Percentiles rank a stretch among this genome's conserved stretches.
Evolutionary conservation across 768 basidiomycete genomes (phyloP).

Genomic region (Pleurotus tuber-regium): DNA sequence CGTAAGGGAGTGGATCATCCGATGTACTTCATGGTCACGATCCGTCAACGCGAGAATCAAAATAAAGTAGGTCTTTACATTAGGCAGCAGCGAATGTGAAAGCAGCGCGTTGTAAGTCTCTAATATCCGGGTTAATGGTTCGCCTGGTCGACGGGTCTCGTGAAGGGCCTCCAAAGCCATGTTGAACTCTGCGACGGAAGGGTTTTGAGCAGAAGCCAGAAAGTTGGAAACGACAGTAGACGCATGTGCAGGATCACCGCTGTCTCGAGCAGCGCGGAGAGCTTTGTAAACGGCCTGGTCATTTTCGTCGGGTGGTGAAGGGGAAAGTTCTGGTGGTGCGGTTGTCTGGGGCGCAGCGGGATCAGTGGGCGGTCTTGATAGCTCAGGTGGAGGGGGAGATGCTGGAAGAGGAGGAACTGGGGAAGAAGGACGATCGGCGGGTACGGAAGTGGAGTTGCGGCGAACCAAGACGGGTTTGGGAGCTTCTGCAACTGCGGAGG

Average conservation of each 20-base stretch:
- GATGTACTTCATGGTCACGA: slow-evolving; percentile 65
- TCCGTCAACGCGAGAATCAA: slow-evolving; percentile 62
- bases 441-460: slow-evolving; percentile 45
- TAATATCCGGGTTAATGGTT: slow-evolving; percentile 54
- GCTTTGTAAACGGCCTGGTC: slow-evolving; percentile 18
- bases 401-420: slow-evolving; percentile 10
- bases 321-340: slow-evolving; percentile 1
- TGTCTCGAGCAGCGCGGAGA: slow-evolving; percentile 24
- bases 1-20: slow-evolving; percentile 40
- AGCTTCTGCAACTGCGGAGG: slow-evolving; percentile 12
- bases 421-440: slow-evolving; percentile 22
- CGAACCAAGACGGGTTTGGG: slow-evolving; percentile 33
- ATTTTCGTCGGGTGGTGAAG: not conserved
- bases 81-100: slow-evolving; percentile 57
- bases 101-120: slow-evolving; percentile 76
- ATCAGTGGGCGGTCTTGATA: slow-evolving; percentile 16
- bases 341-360: slow-evolving; percentile 20
- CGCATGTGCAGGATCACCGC: slow-evolving; percentile 23
- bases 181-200: slow-evolving; percentile 59
- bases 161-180: slow-evolving; percentile 54
- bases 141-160: slow-evolving; percentile 42
- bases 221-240: slow-evolving; percentile 36
- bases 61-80: slow-evolving; percentile 54
- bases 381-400: slow-evolving; percentile 13
- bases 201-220: slow-evolving; percentile 23